These are phyloP conservation scores for Alternaria triticimaculans DNA, from an alignment of 2,329 filamentous ascomycete genomes.

Conservation along the genomic window DNA sequence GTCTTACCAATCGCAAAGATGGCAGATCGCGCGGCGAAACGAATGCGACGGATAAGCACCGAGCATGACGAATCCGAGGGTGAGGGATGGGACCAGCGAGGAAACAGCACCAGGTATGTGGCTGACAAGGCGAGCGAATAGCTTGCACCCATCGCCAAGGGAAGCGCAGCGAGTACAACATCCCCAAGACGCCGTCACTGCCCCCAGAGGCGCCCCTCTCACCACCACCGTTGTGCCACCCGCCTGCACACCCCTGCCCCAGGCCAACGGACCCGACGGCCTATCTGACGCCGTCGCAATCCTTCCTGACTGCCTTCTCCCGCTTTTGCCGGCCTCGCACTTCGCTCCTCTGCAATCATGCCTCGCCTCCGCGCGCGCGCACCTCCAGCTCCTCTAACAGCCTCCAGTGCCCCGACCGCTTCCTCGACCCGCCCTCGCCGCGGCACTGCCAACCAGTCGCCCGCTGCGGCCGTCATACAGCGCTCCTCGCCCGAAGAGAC, in stretches of 20 bases:
- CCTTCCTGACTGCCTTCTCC: conserved; percentile 6
- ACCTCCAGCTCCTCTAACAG: conserved; percentile 38
- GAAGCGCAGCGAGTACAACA: conserved; percentile 30
- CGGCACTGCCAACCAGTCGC: conserved; percentile 42
- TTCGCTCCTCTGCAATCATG: conserved; percentile 29
- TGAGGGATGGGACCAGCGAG: conserved; percentile 44
- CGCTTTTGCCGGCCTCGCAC: conserved; percentile 8
- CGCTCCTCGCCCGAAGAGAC: conserved; percentile 51
- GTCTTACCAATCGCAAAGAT: conserved; percentile 15
- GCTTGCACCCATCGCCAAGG: conserved; percentile 29
- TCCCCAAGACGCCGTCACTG: conserved; percentile 19
- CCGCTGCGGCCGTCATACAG: conserved; percentile 47
- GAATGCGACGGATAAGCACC: conserved; percentile 50
- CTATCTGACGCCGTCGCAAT: conserved; percentile 25
- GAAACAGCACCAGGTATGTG: conserved; percentile 39
- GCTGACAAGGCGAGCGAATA: conserved; percentile 35
- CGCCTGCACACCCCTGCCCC: conserved; percentile 26
- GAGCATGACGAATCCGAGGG: conserved; percentile 47
- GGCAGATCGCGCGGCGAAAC: conserved; percentile 47
- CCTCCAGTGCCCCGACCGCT: conserved; percentile 44
- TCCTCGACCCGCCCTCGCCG: conserved; percentile 49
- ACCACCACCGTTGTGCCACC: conserved; percentile 29
- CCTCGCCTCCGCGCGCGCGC: conserved; percentile 49
- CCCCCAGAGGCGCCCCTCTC: conserved; percentile 12
- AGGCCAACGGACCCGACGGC: conserved; percentile 9